A percentile compares a stretch with the other conserved stretches of the same genome.
phyloP scores from a whole-genome alignment of 2,329 filamentous ascomycete species.

The Grosmannia serpens region DNA sequence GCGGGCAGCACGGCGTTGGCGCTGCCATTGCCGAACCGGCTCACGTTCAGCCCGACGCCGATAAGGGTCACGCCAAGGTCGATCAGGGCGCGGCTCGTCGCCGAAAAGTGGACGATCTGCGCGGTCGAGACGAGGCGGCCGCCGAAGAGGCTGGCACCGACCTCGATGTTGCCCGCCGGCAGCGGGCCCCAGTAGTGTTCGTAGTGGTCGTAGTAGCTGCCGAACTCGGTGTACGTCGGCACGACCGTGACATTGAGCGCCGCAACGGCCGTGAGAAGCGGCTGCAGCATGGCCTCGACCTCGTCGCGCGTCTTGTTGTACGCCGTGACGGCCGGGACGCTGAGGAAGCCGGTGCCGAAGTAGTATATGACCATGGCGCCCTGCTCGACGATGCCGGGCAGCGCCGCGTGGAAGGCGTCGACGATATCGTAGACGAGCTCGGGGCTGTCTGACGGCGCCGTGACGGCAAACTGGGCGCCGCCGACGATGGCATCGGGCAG shows the following conservation, averaged over 20 bases:
- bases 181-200: slow-evolving; percentile 17
- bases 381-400: slow-evolving; percentile 27
- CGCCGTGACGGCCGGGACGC: slow-evolving; percentile 26
- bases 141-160: slow-evolving; percentile 19
- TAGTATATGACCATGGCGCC: slow-evolving; percentile 33
- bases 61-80: slow-evolving; percentile 4
- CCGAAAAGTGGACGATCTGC: slow-evolving; percentile 13
- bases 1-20: slow-evolving; percentile 8
- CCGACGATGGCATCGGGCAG: slow-evolving; percentile 24
- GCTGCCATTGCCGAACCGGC: background rate
- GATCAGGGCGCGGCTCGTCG: background rate
- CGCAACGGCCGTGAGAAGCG: slow-evolving; percentile 22
- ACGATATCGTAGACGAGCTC: slow-evolving; percentile 34
- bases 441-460: slow-evolving; percentile 24
- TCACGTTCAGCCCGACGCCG: slow-evolving; percentile 1
- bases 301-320: slow-evolving; percentile 24
- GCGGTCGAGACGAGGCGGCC: slow-evolving; percentile 24
- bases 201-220: slow-evolving; percentile 25
- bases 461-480: slow-evolving; percentile 28
- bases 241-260: slow-evolving; percentile 6
- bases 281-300: slow-evolving; percentile 22
- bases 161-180: slow-evolving; percentile 13
- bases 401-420: slow-evolving; percentile 32
- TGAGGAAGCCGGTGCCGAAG: slow-evolving; percentile 25
- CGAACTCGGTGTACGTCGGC: slow-evolving; percentile 19